These are phyloP conservation scores for Stephania cephalantha DNA, from an alignment of 164 flowering plant genomes.

Conservation along the genomic window DNA sequence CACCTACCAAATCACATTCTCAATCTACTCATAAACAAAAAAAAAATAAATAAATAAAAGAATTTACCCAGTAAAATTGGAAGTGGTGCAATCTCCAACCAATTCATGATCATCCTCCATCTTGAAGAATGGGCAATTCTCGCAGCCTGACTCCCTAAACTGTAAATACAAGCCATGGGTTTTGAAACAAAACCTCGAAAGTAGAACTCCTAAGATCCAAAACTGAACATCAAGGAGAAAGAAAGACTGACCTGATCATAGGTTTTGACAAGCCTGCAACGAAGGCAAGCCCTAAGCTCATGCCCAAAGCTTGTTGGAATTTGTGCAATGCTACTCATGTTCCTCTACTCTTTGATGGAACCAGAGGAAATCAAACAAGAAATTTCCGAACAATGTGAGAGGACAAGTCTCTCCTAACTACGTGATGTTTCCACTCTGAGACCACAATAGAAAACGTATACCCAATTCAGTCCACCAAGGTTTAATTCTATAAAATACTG, in stretches of 20 bases:
- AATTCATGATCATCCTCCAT: conserved; percentile 88
- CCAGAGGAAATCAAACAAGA: neutral
- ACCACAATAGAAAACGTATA: neutral
- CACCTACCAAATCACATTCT: neutral
- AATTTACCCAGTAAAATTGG: conserved; percentile 81
- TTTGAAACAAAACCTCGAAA: neutral
- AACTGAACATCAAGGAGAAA: conserved; percentile 2
- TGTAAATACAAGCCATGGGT: conserved; percentile 15
- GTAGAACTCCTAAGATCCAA: conserved; percentile 3
- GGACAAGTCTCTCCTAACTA: neutral
- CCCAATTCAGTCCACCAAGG: neutral
- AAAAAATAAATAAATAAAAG: neutral
- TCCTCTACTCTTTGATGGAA: conserved; percentile 1
- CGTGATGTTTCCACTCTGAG: neutral
- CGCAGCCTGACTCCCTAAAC: conserved; percentile 95
- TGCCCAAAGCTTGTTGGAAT: conserved; percentile 97
- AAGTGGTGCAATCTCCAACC: conserved; percentile 87
- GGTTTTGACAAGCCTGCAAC: conserved; percentile 95
- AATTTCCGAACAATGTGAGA: neutral
- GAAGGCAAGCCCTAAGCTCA: conserved; percentile 93
- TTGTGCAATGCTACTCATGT: conserved; percentile 49
- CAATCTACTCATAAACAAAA: neutral
- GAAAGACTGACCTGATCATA: conserved; percentile 64
- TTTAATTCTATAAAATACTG: neutral
- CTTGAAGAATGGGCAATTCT: conserved; percentile 86